Evolutionary conservation across 2,329 filamentous ascomycete genomes (phyloP), one percentile per base, ranked within the genome.

Genomic region (Colletotrichum filicis): DNA sequence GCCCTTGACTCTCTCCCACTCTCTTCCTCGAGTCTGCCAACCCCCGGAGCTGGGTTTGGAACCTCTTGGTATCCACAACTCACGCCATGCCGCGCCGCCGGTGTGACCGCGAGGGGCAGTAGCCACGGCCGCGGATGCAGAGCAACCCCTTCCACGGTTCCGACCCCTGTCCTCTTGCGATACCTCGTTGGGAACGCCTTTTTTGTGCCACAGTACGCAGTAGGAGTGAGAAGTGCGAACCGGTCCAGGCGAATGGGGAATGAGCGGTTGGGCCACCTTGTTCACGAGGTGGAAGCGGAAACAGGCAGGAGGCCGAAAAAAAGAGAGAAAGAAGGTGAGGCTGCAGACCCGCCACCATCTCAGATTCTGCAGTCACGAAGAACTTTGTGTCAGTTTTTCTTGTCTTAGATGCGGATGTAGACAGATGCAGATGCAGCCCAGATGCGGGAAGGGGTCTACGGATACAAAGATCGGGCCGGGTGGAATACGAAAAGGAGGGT

Each of bases 71-170:
- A 37, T 64, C 70, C 71, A 67, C 62, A 59, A 37, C 61, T 73
- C 67, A 71, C 71, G 67, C 67, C 61, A 66, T 73, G 68, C 71
- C 56, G 37, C 61, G 61, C 71, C 61, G 52, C 71, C 61, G 57
- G 62, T 71, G 71, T 71, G 66, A 73, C 71, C 22, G 55, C 46
- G 60, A 73, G 59, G 30, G 59, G 66, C 42, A 69, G 42, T 55
- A 64, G 58, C 69, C 53, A 60, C 59, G 58, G 53, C 66, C 24
- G 46, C 59, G 66, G 53, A 35, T 57, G 63, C 56, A 67, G 49
- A 68, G 37, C 49, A n/a, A 30, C n/a, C 32, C 42, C 19, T 49
- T 49, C 42, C 42, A 49, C 37, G 37, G 37, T 19, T 19, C 37
- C 16, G 19, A 68, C 49, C 66, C 61, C 30, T 63, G 30, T 16